These are phyloP conservation scores for Chaetomium sp. DNA, from an alignment of 2,329 filamentous ascomycete species.

Conservation along the genomic window DNA sequence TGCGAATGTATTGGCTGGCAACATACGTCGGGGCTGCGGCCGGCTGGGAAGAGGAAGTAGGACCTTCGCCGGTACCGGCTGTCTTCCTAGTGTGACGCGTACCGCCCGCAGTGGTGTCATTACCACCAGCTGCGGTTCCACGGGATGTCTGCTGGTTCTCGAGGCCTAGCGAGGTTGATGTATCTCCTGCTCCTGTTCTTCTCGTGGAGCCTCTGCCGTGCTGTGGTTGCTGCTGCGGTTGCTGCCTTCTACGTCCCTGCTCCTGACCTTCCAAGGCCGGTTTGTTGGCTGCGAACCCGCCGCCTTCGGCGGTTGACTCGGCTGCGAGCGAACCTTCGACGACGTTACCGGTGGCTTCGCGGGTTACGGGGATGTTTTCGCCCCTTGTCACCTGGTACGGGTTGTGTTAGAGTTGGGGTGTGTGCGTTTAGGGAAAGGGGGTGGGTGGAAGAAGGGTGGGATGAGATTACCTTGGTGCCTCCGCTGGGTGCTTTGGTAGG, in stretches of 20 bases:
- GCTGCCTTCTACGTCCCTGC: conserved; percentile 1
- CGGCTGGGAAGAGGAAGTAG: conserved; percentile 3
- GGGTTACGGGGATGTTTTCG: conserved; percentile 37
- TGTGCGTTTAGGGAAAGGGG: neutral
- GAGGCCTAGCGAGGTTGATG: conserved; percentile 3
- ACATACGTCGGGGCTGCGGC: conserved; percentile 23
- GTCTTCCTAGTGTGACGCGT: neutral
- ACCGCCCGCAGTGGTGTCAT: neutral
- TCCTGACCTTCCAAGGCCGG: conserved; percentile 13
- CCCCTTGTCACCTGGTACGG: conserved; percentile 39
- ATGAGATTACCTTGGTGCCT: conserved; percentile 15
- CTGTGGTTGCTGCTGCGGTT: neutral
- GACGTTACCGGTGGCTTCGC: conserved; percentile 59
- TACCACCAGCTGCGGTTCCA: neutral
- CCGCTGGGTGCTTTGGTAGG: conserved; percentile 14
- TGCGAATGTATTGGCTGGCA: conserved; percentile 2
- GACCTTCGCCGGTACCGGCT: neutral
- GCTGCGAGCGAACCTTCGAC: conserved; percentile 67
- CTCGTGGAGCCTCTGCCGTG: neutral
- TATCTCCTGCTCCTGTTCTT: neutral
- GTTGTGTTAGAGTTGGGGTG: neutral
- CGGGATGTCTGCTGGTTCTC: conserved; percentile 13
- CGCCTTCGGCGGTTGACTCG: conserved; percentile 57
- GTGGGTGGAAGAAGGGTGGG: neutral
- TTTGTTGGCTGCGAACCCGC: conserved; percentile 55